Percentiles rank a stretch among this genome's conserved stretches.
Evolutionary conservation across 208 protist genomes (phyloP).

Genomic region (Acanthamoeba sp.): DNA sequence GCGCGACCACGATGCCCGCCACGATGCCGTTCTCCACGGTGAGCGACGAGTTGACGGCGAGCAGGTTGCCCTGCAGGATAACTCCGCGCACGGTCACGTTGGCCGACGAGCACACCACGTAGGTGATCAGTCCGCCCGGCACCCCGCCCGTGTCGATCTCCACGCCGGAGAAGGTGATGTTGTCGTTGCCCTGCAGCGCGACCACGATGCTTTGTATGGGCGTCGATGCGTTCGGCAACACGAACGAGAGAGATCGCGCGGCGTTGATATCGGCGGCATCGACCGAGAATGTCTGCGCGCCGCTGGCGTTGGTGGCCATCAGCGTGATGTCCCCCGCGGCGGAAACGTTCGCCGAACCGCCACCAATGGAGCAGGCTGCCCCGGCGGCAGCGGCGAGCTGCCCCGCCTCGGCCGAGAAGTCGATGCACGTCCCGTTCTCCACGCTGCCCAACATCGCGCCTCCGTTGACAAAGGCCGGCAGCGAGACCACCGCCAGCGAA

Average conservation of each 20-base stretch:
- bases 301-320: not conserved
- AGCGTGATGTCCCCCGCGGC: not conserved
- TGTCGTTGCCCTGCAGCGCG: not conserved
- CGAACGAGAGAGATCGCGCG: not conserved
- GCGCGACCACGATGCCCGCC: not conserved
- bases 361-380: not conserved
- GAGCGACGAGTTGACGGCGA: slow-evolving; percentile 17
- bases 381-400: not conserved
- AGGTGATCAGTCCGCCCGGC: not conserved
- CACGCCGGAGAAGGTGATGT: not conserved
- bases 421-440: not conserved
- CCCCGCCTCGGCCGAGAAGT: not conserved
- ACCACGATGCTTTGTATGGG: not conserved
- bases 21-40: slow-evolving; percentile 8
- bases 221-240: not conserved
- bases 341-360: not conserved
- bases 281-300: not conserved
- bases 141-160: not conserved
- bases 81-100: not conserved
- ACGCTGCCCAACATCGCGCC: not conserved
- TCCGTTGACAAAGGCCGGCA: slow-evolving; percentile 3
- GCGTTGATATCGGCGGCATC: not conserved
- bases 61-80: not conserved
- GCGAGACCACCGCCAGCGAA: not conserved
- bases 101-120: not conserved